These are phyloP conservation scores for Teunomyces atbi DNA, from an alignment of 805 yeast species.

Conservation along the genomic window DNA sequence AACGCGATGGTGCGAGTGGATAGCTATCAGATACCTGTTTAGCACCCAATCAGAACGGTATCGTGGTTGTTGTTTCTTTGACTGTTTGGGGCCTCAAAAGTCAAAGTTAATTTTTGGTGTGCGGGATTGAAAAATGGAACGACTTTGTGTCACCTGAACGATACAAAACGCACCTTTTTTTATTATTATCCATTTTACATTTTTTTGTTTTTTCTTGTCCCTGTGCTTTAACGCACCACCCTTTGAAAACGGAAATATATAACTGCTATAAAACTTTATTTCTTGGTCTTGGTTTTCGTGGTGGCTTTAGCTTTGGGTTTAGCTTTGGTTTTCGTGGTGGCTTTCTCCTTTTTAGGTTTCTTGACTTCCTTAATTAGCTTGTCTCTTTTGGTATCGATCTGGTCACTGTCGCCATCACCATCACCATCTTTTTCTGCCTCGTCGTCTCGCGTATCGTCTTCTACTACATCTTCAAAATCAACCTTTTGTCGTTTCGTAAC, in stretches of 20 bases:
- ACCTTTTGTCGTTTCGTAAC: conserved; percentile 41
- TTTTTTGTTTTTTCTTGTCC: background rate
- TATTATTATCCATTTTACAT: background rate
- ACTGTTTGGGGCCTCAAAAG: background rate
- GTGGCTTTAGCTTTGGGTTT: conserved; percentile 17
- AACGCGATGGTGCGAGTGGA: background rate
- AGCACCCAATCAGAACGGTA: background rate
- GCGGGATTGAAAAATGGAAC: background rate
- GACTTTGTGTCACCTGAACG: background rate
- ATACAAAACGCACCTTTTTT: background rate
- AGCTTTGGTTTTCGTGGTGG: conserved; percentile 18
- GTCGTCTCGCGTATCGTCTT: conserved; percentile 44
- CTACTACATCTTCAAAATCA: conserved; percentile 70
- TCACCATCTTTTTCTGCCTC: conserved; percentile 45
- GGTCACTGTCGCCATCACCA: conserved; percentile 41
- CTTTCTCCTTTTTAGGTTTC: conserved; percentile 1
- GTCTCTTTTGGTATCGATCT: conserved; percentile 56
- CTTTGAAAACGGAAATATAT: too few relatives aligned
- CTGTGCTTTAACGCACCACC: too few relatives aligned
- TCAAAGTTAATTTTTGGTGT: background rate
- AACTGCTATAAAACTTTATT: background rate
- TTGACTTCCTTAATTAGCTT: conserved; percentile 52
- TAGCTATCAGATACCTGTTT: background rate
- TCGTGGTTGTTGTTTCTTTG: background rate
- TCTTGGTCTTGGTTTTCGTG: background rate